Percentiles rank a stretch among this genome's conserved stretches.
phyloP scores from a whole-genome alignment of 176 grass and related monocot species.

The Melocanna baccifera region DNA sequence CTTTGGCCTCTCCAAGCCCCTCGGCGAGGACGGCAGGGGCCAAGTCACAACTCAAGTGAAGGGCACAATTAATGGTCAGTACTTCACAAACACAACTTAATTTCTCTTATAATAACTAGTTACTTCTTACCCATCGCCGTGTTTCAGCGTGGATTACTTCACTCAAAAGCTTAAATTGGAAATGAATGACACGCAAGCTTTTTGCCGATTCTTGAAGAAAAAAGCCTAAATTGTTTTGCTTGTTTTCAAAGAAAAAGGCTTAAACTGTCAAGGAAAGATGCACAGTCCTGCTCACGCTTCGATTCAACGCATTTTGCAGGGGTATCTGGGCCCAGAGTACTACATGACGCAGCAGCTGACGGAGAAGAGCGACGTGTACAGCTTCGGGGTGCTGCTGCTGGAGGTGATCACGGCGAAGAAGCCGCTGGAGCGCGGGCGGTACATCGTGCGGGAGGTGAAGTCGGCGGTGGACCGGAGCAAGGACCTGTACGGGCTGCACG shows the following conservation, averaged over 20 bases:
- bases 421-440: constrained; percentile 57
- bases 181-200: too few species aligned
- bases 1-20: constrained; percentile 76
- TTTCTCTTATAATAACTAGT: too few species aligned
- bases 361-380: constrained; percentile 93
- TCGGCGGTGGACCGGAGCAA: constrained; percentile 43
- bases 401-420: constrained; percentile 69
- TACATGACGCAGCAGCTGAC: constrained; percentile 93
- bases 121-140: too few species aligned
- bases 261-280: too few species aligned
- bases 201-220: too few species aligned
- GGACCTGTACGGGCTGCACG: constrained; percentile 52
- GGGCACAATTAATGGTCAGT: constrained; percentile 83
- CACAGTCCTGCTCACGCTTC: too few species aligned
- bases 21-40: constrained; percentile 39
- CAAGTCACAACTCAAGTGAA: constrained; percentile 72
- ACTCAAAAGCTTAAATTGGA: not conserved
- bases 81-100: not conserved
- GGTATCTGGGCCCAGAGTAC: constrained; percentile 79
- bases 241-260: too few species aligned
- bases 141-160: not conserved
- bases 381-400: constrained; percentile 80
- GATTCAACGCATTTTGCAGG: constrained; percentile 24
- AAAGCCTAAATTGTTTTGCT: too few species aligned
- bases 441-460: constrained; percentile 65